Percentiles rank a stretch among this genome's conserved stretches.
Conservation (phyloP, 228 moss, liverwort and hornwort species). For the Sphagnum magellanicum region DNA sequence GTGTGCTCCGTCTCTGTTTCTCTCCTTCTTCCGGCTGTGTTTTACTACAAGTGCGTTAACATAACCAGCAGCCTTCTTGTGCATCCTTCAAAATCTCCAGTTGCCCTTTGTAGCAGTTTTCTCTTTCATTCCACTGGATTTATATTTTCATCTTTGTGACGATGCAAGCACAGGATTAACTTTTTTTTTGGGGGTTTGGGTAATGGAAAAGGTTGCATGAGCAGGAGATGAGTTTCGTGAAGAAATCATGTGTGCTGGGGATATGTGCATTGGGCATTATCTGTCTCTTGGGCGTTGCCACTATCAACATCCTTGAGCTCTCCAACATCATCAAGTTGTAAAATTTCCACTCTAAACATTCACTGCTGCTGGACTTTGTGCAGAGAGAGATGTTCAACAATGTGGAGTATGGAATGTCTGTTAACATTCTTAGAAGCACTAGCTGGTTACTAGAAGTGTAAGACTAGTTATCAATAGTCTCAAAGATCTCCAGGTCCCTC, state of each 20-base stretch:
- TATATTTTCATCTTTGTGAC: not conserved
- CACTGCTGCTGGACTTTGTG: too few relatives aligned
- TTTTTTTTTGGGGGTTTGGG: constrained; percentile 6
- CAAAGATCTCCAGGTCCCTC: too few relatives aligned
- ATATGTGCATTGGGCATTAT: constrained; percentile 45
- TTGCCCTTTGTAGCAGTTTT: not conserved
- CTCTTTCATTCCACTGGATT: not conserved
- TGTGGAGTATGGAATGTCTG: too few relatives aligned
- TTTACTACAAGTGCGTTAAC: constrained; percentile 63
- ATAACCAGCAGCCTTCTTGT: not conserved
- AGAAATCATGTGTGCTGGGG: constrained; percentile 28
- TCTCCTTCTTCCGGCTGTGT: constrained; percentile 73
- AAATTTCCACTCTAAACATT: too few relatives aligned
- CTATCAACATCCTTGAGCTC: constrained; percentile 63
- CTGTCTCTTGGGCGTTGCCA: constrained; percentile 42
- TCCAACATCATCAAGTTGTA: constrained; percentile 33
- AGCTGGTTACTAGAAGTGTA: too few relatives aligned
- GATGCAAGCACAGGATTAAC: not conserved
- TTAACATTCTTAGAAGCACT: too few relatives aligned
- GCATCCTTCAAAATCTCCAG: not conserved
- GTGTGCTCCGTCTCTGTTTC: constrained; percentile 79
- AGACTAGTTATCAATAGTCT: too few relatives aligned
- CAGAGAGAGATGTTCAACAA: too few relatives aligned
- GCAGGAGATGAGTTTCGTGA: constrained; percentile 40
- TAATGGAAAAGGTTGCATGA: constrained; percentile 37